Percentiles rank a stretch among this genome's conserved stretches.
phyloP scores from a whole-genome alignment of 2,329 filamentous ascomycete species.

The Neofusicoccum ribis region DNA sequence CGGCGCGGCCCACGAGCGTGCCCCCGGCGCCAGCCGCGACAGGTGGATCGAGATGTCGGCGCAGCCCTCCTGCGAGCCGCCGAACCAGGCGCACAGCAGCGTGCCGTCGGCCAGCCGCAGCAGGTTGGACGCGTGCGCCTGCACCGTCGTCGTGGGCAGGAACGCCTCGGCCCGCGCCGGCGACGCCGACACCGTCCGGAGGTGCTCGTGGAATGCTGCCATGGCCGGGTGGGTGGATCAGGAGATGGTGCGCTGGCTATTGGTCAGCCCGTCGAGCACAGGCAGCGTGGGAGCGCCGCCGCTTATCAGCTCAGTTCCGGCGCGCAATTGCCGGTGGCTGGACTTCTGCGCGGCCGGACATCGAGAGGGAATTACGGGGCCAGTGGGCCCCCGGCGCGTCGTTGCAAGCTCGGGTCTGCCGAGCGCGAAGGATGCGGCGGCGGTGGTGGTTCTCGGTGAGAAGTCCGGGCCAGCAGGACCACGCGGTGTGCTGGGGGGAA shows the following conservation, averaged over 20 bases:
- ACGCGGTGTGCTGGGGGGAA: no score
- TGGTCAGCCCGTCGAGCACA: background rate
- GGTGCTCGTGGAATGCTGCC: conserved; percentile 20
- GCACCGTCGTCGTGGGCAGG: conserved; percentile 44
- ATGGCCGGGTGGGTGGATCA: background rate
- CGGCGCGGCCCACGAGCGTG: conserved; percentile 31
- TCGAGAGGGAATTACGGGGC: background rate
- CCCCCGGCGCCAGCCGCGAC: conserved; percentile 36
- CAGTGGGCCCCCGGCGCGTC: background rate
- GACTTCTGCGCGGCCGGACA: background rate
- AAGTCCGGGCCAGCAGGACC: background rate
- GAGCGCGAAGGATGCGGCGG: background rate
- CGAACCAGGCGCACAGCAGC: conserved; percentile 48
- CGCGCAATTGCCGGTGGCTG: background rate
- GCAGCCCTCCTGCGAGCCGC: conserved; percentile 48
- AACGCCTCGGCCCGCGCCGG: conserved; percentile 22
- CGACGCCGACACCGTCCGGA: conserved; percentile 3
- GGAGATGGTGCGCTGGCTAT: background rate
- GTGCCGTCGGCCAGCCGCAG: conserved; percentile 43
- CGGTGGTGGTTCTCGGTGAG: background rate
- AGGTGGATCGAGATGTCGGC: conserved; percentile 49
- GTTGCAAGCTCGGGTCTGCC: background rate
- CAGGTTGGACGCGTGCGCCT: conserved; percentile 50
- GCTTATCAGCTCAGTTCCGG: background rate
- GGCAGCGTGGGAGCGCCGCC: background rate